A percentile compares a stretch with the other conserved stretches of the same genome.
Conservation (phyloP, 1,284 basidiomycete species). For the Pisolithus thermaeus region DNA sequence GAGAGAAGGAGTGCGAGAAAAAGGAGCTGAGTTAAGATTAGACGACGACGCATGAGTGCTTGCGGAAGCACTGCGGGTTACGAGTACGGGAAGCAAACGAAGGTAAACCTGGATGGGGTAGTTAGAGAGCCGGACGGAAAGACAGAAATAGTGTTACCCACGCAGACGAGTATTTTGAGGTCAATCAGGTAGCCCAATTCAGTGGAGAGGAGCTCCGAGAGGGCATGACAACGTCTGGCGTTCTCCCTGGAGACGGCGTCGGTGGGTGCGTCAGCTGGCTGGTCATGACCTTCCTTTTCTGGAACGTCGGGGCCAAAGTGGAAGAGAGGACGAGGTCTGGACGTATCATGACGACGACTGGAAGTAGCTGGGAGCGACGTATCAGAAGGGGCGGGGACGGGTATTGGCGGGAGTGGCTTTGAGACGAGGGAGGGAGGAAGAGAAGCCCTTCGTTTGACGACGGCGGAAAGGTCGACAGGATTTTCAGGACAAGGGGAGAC, state of each 20-base stretch:
- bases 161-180: conserved; percentile 68
- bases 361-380: neutral
- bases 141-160: conserved; percentile 30
- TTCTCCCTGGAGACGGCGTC: conserved; percentile 28
- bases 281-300: conserved; percentile 4
- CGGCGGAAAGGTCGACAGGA: conserved; percentile 25
- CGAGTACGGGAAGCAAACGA: conserved; percentile 25
- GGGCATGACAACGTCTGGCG: conserved; percentile 56
- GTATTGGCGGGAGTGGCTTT: conserved; percentile 18
- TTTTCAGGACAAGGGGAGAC: conserved; percentile 38
- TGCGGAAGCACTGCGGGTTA: conserved; percentile 35
- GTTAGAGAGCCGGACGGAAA: conserved; percentile 18
- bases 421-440: conserved; percentile 26
- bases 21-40: conserved; percentile 35
- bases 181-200: conserved; percentile 79
- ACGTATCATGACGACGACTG: neutral
- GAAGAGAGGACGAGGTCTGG: neutral
- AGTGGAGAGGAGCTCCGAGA: conserved; percentile 77
- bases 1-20: conserved; percentile 29
- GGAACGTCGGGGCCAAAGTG: neutral
- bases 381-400: conserved; percentile 5
- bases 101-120: conserved; percentile 26
- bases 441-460: conserved; percentile 28
- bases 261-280: conserved; percentile 13
- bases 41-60: conserved; percentile 29